phyloP scores from a whole-genome alignment of 768 basidiomycete genomes.

The Pleurotus platypus region DNA sequence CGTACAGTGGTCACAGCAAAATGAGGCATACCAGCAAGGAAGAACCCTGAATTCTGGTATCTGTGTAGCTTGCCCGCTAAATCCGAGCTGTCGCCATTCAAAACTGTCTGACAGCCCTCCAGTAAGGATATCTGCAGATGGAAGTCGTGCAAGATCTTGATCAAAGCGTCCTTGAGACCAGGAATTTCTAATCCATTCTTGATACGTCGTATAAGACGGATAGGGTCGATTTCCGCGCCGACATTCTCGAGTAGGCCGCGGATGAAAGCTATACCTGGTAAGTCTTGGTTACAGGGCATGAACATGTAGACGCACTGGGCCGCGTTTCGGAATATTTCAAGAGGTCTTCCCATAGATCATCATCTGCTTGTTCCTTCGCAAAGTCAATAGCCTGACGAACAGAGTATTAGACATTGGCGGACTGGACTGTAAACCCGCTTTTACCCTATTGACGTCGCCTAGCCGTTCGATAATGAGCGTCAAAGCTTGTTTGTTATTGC shows the following conservation, averaged over 20 bases:
- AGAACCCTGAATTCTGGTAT: conserved; percentile 79
- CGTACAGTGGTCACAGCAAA: neutral
- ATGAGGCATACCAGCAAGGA: conserved; percentile 60
- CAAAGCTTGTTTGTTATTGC: conserved; percentile 93
- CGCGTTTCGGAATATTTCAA: conserved; percentile 91
- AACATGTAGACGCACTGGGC: conserved; percentile 52
- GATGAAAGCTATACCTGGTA: conserved; percentile 70
- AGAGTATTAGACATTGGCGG: neutral
- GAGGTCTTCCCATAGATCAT: conserved; percentile 97
- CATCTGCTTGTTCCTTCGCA: conserved; percentile 94
- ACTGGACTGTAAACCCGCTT: conserved; percentile 15
- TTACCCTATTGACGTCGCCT: conserved; percentile 84
- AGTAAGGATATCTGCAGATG: conserved; percentile 90
- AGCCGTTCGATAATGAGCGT: conserved; percentile 93
- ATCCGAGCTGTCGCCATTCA: conserved; percentile 78
- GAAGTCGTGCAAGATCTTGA: conserved; percentile 97
- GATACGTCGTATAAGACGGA: conserved; percentile 90
- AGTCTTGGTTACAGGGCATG: neutral
- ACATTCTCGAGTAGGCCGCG: conserved; percentile 93
- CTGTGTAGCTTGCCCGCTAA: conserved; percentile 66
- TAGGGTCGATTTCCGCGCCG: conserved; percentile 93
- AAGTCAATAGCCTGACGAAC: conserved; percentile 86
- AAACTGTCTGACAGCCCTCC: conserved; percentile 86
- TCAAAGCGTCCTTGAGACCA: conserved; percentile 87
- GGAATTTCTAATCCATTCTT: conserved; percentile 96